Evolutionary conservation across 1,284 basidiomycete species (phyloP).

Genomic region (Thecaphora thlaspeos): DNA sequence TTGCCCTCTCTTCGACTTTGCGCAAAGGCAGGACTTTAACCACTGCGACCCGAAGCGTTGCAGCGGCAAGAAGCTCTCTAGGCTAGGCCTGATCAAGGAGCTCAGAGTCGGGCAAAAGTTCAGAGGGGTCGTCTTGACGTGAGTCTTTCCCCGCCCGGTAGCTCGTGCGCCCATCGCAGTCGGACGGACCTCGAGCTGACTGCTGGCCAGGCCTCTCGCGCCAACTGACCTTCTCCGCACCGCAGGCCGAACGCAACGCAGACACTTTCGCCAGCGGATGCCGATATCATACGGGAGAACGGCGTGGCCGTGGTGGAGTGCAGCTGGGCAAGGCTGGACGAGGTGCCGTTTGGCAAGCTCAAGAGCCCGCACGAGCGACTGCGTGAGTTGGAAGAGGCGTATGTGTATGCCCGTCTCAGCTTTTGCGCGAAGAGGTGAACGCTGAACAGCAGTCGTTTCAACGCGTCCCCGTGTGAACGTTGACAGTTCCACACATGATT

Average conservation of each 20-base stretch:
- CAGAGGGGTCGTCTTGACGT: conserved; percentile 89
- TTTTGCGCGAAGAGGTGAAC: too few relatives aligned
- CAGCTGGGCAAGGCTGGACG: conserved; percentile 91
- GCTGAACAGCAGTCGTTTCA: too few relatives aligned
- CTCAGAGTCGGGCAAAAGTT: conserved; percentile 83
- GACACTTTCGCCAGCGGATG: conserved; percentile 79
- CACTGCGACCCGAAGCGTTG: conserved; percentile 94
- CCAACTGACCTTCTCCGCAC: background rate
- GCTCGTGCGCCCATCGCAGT: background rate
- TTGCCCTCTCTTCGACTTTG: background rate
- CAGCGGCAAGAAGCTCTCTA: conserved; percentile 87
- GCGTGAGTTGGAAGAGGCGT: conserved; percentile 63
- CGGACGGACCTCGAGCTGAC: conserved; percentile 1
- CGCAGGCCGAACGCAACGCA: conserved; percentile 81
- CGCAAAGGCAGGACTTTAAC: conserved; percentile 74
- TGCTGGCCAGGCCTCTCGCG: too few relatives aligned
- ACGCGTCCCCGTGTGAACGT: too few relatives aligned
- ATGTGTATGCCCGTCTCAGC: background rate
- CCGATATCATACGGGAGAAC: conserved; percentile 71
- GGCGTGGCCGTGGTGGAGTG: conserved; percentile 96
- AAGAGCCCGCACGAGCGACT: conserved; percentile 87
- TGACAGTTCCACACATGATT: conserved; percentile 51
- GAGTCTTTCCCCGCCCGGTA: conserved; percentile 57
- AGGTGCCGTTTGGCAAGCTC: conserved; percentile 91
- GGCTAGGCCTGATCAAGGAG: conserved; percentile 80